These are phyloP conservation scores for Leishmania lainsoni DNA, from an alignment of 208 protist species.

Conservation along the genomic window DNA sequence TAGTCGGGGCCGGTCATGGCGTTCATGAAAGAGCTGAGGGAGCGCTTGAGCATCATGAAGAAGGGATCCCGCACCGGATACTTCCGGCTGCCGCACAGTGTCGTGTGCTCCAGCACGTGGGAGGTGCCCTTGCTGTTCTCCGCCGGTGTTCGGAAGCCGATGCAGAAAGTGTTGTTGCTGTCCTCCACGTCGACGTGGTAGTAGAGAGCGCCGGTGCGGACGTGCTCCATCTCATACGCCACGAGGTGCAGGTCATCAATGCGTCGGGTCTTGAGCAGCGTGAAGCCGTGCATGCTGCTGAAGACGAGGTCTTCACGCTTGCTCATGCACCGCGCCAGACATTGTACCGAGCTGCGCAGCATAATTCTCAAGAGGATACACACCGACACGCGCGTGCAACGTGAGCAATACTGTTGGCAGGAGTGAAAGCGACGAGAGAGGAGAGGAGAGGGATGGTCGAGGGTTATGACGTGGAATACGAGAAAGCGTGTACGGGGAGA, in stretches of 20 bases:
- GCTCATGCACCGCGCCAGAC: slow-evolving; percentile 28
- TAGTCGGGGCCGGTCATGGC: slow-evolving; percentile 94
- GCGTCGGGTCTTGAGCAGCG: slow-evolving; percentile 43
- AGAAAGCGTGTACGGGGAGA: neutral
- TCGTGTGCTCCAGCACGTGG: slow-evolving; percentile 97
- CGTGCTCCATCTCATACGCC: slow-evolving; percentile 80
- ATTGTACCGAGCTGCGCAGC: slow-evolving; percentile 52
- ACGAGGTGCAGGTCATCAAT: slow-evolving; percentile 83
- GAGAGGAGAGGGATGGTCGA: too few species aligned
- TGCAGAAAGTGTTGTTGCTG: slow-evolving; percentile 96
- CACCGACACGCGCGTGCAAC: neutral
- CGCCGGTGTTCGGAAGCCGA: slow-evolving; percentile 95
- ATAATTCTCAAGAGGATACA: slow-evolving; percentile 18
- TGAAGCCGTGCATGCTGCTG: slow-evolving; percentile 71
- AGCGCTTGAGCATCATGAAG: slow-evolving; percentile 92
- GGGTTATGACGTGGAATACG: neutral
- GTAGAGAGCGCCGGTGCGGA: slow-evolving; percentile 72
- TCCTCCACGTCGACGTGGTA: slow-evolving; percentile 95
- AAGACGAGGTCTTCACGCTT: slow-evolving; percentile 35
- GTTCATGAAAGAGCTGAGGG: slow-evolving; percentile 93
- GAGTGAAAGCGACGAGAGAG: neutral
- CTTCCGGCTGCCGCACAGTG: slow-evolving; percentile 95
- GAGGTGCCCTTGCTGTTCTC: slow-evolving; percentile 94
- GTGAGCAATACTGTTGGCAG: neutral
- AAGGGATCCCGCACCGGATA: slow-evolving; percentile 95